Evolutionary conservation across 192 early-diverging fungal genomes (phyloP).

Genomic region (Linnemannia zychae): DNA sequence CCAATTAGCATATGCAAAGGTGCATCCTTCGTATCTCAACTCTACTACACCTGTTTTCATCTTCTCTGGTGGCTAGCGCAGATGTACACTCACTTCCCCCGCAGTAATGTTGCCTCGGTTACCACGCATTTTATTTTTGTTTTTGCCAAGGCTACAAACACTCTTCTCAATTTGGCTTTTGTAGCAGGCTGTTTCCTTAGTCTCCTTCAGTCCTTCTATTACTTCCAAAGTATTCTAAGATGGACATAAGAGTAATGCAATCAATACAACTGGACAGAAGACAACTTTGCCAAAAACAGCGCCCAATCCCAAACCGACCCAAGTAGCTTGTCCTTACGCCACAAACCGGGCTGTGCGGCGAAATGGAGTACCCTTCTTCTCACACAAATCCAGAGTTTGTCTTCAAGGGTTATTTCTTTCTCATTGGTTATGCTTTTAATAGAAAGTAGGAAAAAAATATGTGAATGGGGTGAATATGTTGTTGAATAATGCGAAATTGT

Average conservation of each 20-base stretch:
- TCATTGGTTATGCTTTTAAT: constrained; percentile 2
- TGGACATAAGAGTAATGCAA: background rate
- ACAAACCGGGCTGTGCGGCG: constrained; percentile 4
- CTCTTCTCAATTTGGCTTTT: background rate
- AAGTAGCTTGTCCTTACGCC: background rate
- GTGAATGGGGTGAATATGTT: background rate
- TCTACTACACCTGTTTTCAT: too few species aligned
- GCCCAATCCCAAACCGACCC: background rate
- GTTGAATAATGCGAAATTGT: constrained; percentile 2
- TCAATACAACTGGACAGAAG: background rate
- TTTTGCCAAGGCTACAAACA: background rate
- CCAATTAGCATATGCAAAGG: too few species aligned
- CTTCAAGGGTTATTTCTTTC: background rate
- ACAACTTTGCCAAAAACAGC: background rate
- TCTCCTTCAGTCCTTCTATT: background rate
- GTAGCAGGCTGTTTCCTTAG: background rate
- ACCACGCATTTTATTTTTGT: too few species aligned
- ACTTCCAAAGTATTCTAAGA: too few species aligned
- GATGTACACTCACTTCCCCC: too few species aligned
- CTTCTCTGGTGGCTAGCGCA: too few species aligned
- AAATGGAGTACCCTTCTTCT: background rate
- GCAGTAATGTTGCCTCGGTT: too few species aligned
- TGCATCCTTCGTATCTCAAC: too few species aligned
- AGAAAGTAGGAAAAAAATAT: background rate
- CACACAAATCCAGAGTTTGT: background rate